phyloP scores from a whole-genome alignment of 345 rosid species.

The Pelargonium nanum region DNA sequence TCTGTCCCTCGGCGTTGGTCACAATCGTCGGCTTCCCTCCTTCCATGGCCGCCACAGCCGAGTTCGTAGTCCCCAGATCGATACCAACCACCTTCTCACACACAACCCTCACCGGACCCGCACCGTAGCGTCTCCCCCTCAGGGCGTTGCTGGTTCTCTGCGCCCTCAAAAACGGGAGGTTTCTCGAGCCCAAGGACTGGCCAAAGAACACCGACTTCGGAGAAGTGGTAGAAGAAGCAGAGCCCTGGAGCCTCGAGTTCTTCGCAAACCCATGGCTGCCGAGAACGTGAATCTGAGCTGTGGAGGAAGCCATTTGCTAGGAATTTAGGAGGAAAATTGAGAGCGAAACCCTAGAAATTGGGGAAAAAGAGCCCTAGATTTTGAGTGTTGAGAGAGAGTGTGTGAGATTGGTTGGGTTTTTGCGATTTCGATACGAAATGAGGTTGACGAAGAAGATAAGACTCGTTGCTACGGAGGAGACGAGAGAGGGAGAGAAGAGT shows the following conservation, averaged over 20 bases:
- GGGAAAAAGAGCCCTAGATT: neutral
- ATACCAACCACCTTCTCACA: conserved; percentile 92
- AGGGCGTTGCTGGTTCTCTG: neutral
- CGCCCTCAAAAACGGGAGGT: neutral
- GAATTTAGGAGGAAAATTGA: neutral
- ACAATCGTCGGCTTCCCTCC: conserved; percentile 98
- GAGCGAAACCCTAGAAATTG: neutral
- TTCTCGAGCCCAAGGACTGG: neutral
- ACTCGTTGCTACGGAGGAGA: neutral
- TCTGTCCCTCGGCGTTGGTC: conserved; percentile 90
- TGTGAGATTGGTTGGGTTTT: neutral
- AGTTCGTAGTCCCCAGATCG: conserved; percentile 92
- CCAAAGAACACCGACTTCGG: conserved; percentile 2
- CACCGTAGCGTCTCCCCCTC: neutral
- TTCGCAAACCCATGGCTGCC: neutral
- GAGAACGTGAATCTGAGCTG: conserved; percentile 12
- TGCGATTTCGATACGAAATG: neutral
- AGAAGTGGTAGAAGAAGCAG: neutral
- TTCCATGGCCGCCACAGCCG: conserved; percentile 99
- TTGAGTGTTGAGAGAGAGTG: neutral
- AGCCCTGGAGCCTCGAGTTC: neutral
- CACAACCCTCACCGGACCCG: conserved; percentile 7
- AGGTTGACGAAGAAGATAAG: neutral
- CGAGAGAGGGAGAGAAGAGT: neutral
- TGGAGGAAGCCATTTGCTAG: conserved; percentile 2